Base-by-base conservation (phyloP, 2,329 filamentous ascomycete genomes). In the Xylariales sp. region DNA sequence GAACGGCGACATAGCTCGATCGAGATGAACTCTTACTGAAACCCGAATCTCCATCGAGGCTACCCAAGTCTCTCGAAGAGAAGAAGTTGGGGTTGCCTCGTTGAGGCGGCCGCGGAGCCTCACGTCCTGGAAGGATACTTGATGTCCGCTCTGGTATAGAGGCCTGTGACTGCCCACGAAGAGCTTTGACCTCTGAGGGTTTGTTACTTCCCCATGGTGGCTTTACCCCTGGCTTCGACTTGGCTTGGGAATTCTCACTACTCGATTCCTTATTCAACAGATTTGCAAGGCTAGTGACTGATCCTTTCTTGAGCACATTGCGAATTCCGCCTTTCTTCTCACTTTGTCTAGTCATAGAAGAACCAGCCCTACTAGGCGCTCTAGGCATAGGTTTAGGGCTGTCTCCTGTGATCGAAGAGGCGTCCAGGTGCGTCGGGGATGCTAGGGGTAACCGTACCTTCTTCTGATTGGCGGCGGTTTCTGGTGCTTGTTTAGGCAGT, bases 231-330 rank as follows among this genome's bases (percentile, higher is more conserved):
- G 48, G 12, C 19, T 57, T 53, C 15, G 43, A 49, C 15, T 48
- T 48, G 8, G 47, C 44, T 25, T 55, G 46, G 46, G 51, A 27
- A 37, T 46, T 50, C n/a, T 59, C 57, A 6, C 46, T 52, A 16
- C 57, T 49, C 1, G 60, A 48, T n/a, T 78, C 73, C 38, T 71
- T 77, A 40, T 62, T 68, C 58, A 73, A 70, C 0, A 78, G 58
- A 43, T 63, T 72, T 0, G 71, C 65, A 5, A 78, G 53, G 1
- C 68, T 64, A 25, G 71, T 66, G 16, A 64, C 63, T 5, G 70
- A 61, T 3, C 72, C 65, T 42, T 72, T 74, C 42, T 65, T 74
- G n/a, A 81, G 56, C 3, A 66, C 76, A 40, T 71, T 69, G 25
- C 73, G 70, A 31, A 80, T 57, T 1, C 69, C 60, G 1, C 58